Percentiles rank a stretch among this genome's conserved stretches.
These are phyloP conservation scores for Cyclotella sp. DNA, from an alignment of 108 stramenopile genomes.

Conservation along the genomic window DNA sequence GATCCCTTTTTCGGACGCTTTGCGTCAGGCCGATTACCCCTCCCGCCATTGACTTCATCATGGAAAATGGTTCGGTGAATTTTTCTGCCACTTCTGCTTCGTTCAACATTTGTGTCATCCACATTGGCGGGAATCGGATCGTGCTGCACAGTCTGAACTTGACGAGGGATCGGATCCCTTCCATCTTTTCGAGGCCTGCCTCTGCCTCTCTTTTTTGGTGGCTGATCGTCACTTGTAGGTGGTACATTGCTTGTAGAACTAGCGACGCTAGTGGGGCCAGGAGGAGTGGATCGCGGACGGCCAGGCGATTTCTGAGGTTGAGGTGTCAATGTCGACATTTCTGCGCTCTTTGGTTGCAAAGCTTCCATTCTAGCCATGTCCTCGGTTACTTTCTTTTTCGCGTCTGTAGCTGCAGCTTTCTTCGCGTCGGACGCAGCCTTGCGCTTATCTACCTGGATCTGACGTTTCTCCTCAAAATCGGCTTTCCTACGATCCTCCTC, in stretches of 20 bases:
- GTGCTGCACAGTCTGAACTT: conserved; percentile 13
- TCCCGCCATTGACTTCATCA: conserved; percentile 76
- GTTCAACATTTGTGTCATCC: conserved; percentile 27
- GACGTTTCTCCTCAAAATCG: conserved; percentile 12
- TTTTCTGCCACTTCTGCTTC: conserved; percentile 81
- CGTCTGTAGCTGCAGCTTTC: conserved; percentile 18
- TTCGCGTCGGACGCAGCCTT: conserved; percentile 32
- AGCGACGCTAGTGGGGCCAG: neutral
- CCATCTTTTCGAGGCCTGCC: conserved; percentile 57
- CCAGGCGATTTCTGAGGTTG: conserved; percentile 11
- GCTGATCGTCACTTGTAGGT: conserved; percentile 1
- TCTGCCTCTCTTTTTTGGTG: conserved; percentile 47
- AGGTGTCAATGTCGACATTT: neutral
- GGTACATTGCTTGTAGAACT: neutral
- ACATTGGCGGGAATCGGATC: conserved; percentile 15
- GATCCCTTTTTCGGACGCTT: conserved; percentile 15
- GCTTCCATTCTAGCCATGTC: conserved; percentile 25
- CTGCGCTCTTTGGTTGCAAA: conserved; percentile 9
- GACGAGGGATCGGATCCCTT: conserved; percentile 43
- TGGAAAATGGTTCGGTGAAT: conserved; percentile 77
- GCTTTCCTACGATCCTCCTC: conserved; percentile 16
- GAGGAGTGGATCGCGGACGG: conserved; percentile 1
- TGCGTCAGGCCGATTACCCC: conserved; percentile 19
- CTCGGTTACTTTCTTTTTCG: conserved; percentile 25
- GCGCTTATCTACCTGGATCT: conserved; percentile 27